These are phyloP conservation scores for Paecilomyces niveus DNA, from an alignment of 2,329 filamentous ascomycete genomes.

Conservation along the genomic window DNA sequence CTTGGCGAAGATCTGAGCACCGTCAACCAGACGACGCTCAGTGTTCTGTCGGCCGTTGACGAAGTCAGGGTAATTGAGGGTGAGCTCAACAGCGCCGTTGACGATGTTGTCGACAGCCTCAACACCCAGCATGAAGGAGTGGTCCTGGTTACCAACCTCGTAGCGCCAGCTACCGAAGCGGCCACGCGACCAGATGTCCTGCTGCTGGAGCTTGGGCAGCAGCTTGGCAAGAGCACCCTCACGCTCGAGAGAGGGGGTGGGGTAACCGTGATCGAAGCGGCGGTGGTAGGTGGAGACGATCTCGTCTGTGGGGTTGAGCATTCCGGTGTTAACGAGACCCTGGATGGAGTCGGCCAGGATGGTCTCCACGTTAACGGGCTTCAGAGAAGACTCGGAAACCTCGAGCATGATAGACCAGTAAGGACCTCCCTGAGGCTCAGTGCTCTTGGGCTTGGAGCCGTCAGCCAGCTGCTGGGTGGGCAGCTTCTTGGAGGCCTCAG, in stretches of 20 bases:
- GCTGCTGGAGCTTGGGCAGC: conserved; percentile 81
- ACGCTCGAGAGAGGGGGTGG: conserved; percentile 88
- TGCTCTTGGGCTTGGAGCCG: conserved; percentile 69
- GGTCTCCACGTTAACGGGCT: conserved; percentile 82
- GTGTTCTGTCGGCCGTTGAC: conserved; percentile 67
- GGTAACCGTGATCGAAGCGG: conserved; percentile 96
- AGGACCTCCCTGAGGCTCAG: conserved; percentile 72
- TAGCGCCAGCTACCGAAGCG: conserved; percentile 98
- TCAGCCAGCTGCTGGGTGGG: conserved; percentile 79
- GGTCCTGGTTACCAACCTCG: conserved; percentile 94
- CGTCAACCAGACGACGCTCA: conserved; percentile 56
- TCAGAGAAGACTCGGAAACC: conserved; percentile 91
- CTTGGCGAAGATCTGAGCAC: conserved; percentile 52
- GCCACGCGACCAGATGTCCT: conserved; percentile 90
- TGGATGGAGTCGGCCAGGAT: conserved; percentile 87
- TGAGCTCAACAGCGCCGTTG: conserved; percentile 83
- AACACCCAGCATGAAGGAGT: conserved; percentile 95
- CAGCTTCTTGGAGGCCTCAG: conserved; percentile 71
- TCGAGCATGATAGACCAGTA: conserved; percentile 99
- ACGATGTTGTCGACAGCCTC: conserved; percentile 88
- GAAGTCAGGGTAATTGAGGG: conserved; percentile 94
- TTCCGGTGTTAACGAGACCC: conserved; percentile 94
- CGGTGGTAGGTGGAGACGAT: conserved; percentile 98
- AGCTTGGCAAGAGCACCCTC: conserved; percentile 90
- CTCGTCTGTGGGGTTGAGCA: conserved; percentile 85